Conservation (phyloP, 1,139 yeast genomes). For the Pichia sp. region DNA sequence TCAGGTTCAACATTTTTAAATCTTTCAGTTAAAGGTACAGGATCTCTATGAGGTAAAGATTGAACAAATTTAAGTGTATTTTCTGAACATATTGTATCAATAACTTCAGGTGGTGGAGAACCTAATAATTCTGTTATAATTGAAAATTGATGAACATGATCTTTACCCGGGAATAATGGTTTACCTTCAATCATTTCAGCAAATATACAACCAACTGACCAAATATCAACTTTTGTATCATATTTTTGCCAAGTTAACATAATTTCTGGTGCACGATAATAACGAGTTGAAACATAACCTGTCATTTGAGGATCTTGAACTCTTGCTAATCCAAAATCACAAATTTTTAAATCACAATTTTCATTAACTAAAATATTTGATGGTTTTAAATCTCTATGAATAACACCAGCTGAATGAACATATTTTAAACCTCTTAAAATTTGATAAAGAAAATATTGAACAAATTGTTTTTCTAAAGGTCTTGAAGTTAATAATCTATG, state of each 20-base stretch:
- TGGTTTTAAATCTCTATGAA: constrained; percentile 92
- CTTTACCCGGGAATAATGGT: constrained; percentile 96
- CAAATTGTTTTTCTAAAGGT: constrained; percentile 92
- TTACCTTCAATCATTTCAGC: constrained; percentile 99
- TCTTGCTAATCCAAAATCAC: constrained; percentile 95
- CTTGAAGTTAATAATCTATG: constrained; percentile 86
- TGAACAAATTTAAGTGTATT: constrained; percentile 91
- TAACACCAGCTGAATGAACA: constrained; percentile 95
- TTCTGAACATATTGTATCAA: constrained; percentile 92
- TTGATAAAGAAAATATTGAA: constrained; percentile 93
- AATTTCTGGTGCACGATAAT: constrained; percentile 97
- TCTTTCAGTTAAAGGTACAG: constrained; percentile 78
- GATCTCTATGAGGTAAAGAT: constrained; percentile 87
- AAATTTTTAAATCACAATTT: constrained; percentile 91
- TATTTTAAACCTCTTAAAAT: constrained; percentile 88
- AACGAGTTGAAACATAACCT: constrained; percentile 93
- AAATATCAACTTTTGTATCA: constrained; percentile 96
- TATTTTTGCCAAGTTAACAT: constrained; percentile 99
- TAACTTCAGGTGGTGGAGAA: constrained; percentile 93
- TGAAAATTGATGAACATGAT: constrained; percentile 96
- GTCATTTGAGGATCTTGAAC: constrained; percentile 99
- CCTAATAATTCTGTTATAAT: constrained; percentile 94
- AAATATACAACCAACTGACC: constrained; percentile 99
- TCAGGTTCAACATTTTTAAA: constrained; percentile 86
- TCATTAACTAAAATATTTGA: constrained; percentile 88